These are phyloP conservation scores for Aureobasidium sp. DNA, from an alignment of 2,329 filamentous ascomycete genomes.

Conservation along the genomic window DNA sequence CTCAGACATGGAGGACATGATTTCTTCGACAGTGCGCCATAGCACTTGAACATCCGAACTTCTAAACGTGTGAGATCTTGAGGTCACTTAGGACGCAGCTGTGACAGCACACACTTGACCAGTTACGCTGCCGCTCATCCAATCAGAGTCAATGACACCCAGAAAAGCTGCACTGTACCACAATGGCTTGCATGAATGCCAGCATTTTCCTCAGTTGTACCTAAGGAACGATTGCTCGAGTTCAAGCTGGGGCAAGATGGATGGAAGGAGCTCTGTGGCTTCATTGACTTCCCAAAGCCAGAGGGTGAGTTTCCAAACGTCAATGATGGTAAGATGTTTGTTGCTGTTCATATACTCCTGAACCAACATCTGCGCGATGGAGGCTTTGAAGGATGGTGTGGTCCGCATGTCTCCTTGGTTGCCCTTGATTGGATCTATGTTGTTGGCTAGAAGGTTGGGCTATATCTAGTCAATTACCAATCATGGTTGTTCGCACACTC, in stretches of 20 bases:
- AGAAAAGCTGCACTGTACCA: neutral
- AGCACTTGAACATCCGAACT: neutral
- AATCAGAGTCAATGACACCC: neutral
- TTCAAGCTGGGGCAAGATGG: constrained; percentile 45
- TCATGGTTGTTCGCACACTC: neutral
- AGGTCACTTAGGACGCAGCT: neutral
- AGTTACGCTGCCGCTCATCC: neutral
- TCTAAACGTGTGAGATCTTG: no score
- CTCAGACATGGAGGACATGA: no score
- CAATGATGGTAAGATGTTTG: neutral
- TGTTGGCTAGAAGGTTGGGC: neutral
- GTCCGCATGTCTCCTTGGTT: neutral
- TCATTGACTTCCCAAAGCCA: constrained; percentile 45
- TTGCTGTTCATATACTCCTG: neutral
- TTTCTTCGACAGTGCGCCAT: neutral
- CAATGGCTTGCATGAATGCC: neutral
- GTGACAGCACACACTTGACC: neutral
- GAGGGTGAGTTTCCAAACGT: constrained; percentile 26
- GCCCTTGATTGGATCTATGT: neutral
- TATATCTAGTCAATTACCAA: neutral
- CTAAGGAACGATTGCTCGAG: constrained; percentile 44
- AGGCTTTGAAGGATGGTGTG: neutral
- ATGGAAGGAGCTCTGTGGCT: constrained; percentile 48
- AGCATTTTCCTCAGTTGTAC: constrained; percentile 26
- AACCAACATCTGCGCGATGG: neutral